These are phyloP conservation scores for Toxicodendron radicans DNA, from an alignment of 345 rosid genomes.

Conservation along the genomic window DNA sequence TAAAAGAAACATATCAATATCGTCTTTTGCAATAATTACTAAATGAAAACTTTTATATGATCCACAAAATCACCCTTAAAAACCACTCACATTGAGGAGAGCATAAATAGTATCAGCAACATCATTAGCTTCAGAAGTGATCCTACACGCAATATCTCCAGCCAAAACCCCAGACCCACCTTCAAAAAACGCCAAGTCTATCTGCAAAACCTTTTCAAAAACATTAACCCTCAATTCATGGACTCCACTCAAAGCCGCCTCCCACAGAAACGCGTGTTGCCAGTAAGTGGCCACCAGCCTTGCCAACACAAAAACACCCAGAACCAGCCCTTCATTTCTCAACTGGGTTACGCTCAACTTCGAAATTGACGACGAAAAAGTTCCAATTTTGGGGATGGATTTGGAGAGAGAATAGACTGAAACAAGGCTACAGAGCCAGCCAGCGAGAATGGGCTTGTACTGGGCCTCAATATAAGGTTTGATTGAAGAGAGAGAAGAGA, in stretches of 20 bases:
- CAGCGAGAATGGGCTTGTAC: constrained; percentile 53
- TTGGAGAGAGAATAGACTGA: constrained; percentile 73
- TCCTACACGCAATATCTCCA: constrained; percentile 80
- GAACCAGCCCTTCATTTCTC: constrained; percentile 38
- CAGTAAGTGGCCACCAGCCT: constrained; percentile 60
- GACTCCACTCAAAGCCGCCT: constrained; percentile 62
- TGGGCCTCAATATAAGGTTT: constrained; percentile 67
- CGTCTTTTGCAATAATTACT: no score
- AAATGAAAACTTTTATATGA: no score
- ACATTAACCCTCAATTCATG: constrained; percentile 62
- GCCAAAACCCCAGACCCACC: constrained; percentile 59
- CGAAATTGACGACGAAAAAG: constrained; percentile 1
- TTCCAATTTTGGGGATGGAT: constrained; percentile 47
- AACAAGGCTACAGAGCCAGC: constrained; percentile 79
- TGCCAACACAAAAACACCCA: constrained; percentile 48
- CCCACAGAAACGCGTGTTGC: constrained; percentile 85
- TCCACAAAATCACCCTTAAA: neutral
- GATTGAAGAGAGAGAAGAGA: constrained; percentile 41
- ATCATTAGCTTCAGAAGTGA: constrained; percentile 85
- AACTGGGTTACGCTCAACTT: neutral
- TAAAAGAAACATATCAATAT: no score
- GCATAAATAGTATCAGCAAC: constrained; percentile 72
- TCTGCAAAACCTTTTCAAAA: constrained; percentile 60
- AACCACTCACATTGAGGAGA: constrained; percentile 66
- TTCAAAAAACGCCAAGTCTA: constrained; percentile 78